Evolutionary conservation across 345 rosid genomes (phyloP).

Genomic region (rapeseed (Brassica napus)): DNA sequence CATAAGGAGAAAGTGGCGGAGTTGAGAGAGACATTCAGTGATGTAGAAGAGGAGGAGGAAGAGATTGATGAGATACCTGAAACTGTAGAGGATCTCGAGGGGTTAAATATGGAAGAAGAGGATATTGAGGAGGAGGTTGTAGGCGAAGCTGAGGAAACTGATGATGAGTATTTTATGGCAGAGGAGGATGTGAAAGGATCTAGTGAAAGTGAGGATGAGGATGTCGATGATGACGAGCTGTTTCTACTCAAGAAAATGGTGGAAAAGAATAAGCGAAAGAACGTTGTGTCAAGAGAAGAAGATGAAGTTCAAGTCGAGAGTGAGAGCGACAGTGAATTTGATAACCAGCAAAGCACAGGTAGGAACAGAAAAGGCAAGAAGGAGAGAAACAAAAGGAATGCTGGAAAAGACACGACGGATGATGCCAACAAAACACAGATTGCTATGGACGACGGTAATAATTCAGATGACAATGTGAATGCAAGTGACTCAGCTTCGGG

Average conservation of each 20-base stretch:
- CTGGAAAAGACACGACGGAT: slow-evolving; percentile 37
- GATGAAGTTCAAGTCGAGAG: slow-evolving; percentile 43
- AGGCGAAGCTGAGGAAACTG: slow-evolving; percentile 38
- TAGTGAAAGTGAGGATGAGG: slow-evolving; percentile 43
- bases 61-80: slow-evolving; percentile 36
- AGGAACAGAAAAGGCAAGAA: slow-evolving; percentile 50
- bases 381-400: slow-evolving; percentile 46
- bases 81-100: slow-evolving; percentile 48
- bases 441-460: slow-evolving; percentile 35
- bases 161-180: slow-evolving; percentile 41
- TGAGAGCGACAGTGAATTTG: slow-evolving; percentile 48
- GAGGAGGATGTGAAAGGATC: slow-evolving; percentile 37
- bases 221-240: slow-evolving; percentile 46
- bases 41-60: slow-evolving; percentile 50
- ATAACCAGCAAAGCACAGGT: slow-evolving; percentile 54
- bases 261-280: slow-evolving; percentile 50
- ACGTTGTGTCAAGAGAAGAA: slow-evolving; percentile 36
- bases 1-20: slow-evolving; percentile 88
- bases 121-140: slow-evolving; percentile 33
- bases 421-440: slow-evolving; percentile 36
- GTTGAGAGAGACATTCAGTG: slow-evolving; percentile 60
- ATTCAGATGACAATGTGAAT: slow-evolving; percentile 30
- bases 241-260: slow-evolving; percentile 74
- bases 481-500: slow-evolving; percentile 37
- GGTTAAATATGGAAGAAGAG: slow-evolving; percentile 42